Evolutionary conservation across 352 stramenopile species (phyloP), one percentile per base, ranked within the genome.

Genomic region (Salisapilia sapeloensis): DNA sequence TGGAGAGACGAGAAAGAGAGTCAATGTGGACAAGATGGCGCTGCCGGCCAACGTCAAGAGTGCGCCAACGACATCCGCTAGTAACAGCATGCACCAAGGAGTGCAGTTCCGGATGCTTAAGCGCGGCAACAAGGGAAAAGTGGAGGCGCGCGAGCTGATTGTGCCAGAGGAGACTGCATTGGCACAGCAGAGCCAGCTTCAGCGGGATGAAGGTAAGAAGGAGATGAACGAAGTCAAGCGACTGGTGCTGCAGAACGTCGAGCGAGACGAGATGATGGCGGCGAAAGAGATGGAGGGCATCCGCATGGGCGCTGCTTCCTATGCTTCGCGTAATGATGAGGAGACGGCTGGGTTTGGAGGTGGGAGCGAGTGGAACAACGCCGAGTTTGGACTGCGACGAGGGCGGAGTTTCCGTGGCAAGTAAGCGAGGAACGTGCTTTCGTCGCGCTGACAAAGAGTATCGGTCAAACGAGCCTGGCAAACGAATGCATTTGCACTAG

Each of bases 111-210:
- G 94, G 19, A 76, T 98, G 42, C 50, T 98, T 5, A 95, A 95
- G 41, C 86, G 92, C 30, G 92, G 93, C 13, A 96, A 95, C 58
- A 97, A 97, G 58, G 93, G 93, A 42, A 96, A 96, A 44, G 70
- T 96, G 36, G 93, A 98, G 42, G 84, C 92, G 1, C 90, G 93
- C 16, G 59, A 91, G 31, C 50, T 98, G 26, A 41, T 96, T 11
- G 89, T 98, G 11, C 90, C 92, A 0, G 75, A 82, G 29, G 74
- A 74, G 19, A 97, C 90, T 14, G 97, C 89, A 31, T 54, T 98
- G 23, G 93, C 90, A 5, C 70, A 85, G 44, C 77, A 93, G 44
- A 84, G 78, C 35, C 67, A 84, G 31, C 76, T 74, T 14, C 77
- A 94, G 37, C 74, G 92, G 45, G 63, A 83, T 31, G 71, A 62